These are phyloP conservation scores for Sorghum bicolor DNA, from an alignment of 176 grass and related monocot species.

Conservation along the genomic window Sorghum_bicolor_NCBIv3 NC_012874.2:64223501-64224000, in stretches of 20 bases:
- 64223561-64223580: too few species aligned
- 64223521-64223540: constrained; percentile 55
- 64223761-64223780: neutral
- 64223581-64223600: too few species aligned
- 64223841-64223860: constrained; percentile 86
- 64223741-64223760: constrained; percentile 22
- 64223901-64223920: constrained; percentile 46
- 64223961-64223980: neutral
- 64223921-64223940: neutral
- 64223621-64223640: too few species aligned
- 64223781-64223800: neutral
- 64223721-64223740: too few species aligned
- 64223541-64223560: too few species aligned
- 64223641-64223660: too few species aligned
- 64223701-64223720: too few species aligned
- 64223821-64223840: constrained; percentile 72
- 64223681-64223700: too few species aligned
- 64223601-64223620: too few species aligned
- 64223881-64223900: constrained; percentile 81
- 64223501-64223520: neutral
- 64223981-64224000: neutral
- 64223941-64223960: neutral
- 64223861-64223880: constrained; percentile 82
- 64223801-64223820: neutral
- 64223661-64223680: too few species aligned